Evolutionary conservation across 306 rosid genomes (phyloP), one percentile per base, ranked within the genome.

Genomic region (Sechiopsis laciniata): DNA sequence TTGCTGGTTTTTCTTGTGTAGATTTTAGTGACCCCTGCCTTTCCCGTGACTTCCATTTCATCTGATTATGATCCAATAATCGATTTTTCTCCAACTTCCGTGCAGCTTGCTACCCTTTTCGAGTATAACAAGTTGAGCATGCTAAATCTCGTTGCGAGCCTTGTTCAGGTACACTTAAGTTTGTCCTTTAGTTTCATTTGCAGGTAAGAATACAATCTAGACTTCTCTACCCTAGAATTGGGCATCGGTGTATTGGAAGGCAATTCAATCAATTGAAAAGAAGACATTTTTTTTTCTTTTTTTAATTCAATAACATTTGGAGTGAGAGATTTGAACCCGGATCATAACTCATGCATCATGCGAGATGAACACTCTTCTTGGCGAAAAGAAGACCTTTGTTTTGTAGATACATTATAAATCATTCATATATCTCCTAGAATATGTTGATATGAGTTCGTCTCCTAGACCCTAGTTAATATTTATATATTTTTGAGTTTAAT

Each of bases 91-190:
- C 73, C 72, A 13, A 16, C 51, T 10, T 67, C 42, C 61, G 52
- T 86, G 85, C 90, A 94, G 99, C 96, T 94, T 82, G 87, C 87
- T 54, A 84, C 81, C 63, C 73, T 94, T 70, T 91, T 94, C 94
- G 86, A 78, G 80, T 89, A 89, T 88, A 94, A 94, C 86, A 89
- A 83, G 87, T 87, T 84, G 89, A 94, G 99, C 79, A 77, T 94
- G 96, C 91, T 93, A 61, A 87, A 94, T 80, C 98, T 90, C 67
- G 88, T 90, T 72, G 89, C 90, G 57, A 87, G 87, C 80, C 81
- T 94, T 71, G 87, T 82, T 74, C 84, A 88, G 98, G 98, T 94
- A 86, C 65, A 75, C 22, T 40, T 57, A 50, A 24, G 77, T 14
- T 79, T 74, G 66, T 60, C 63, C 76, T 70, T 76, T 51, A 70